Conservation (phyloP, 2,329 filamentous ascomycete genomes). For the Penicillium glabrum region DNA sequence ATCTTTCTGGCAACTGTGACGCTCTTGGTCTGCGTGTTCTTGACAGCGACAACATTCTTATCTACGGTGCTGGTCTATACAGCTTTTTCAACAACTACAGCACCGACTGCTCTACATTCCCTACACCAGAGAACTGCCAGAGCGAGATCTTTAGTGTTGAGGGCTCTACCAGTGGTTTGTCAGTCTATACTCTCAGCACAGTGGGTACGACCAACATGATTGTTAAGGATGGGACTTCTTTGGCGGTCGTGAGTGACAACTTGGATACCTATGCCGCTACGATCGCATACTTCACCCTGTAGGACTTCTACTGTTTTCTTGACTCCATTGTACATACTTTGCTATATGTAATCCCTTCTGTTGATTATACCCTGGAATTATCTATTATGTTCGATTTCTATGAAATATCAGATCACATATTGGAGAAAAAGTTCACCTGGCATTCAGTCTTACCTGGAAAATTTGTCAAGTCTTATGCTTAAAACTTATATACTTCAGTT, state of each 20-base stretch:
- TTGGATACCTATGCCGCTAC: slow-evolving; percentile 46
- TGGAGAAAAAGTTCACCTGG: neutral
- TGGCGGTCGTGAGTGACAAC: slow-evolving; percentile 50
- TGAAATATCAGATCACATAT: neutral
- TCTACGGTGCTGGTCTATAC: slow-evolving; percentile 56
- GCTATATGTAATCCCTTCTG: neutral
- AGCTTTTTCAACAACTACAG: slow-evolving; percentile 57
- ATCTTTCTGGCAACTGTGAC: slow-evolving; percentile 35
- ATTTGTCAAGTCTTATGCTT: neutral
- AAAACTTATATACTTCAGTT: neutral
- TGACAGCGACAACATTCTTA: slow-evolving; percentile 42
- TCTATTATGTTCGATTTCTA: neutral
- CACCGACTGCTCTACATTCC: slow-evolving; percentile 42
- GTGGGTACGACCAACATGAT: slow-evolving; percentile 49
- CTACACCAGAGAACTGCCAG: slow-evolving; percentile 47
- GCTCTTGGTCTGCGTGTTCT: slow-evolving; percentile 53
- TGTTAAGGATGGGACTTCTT: slow-evolving; percentile 42
- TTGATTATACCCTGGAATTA: neutral
- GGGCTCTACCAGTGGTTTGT: slow-evolving; percentile 29
- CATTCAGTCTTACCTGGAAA: too few species aligned
- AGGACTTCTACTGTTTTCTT: neutral
- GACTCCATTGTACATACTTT: slow-evolving; percentile 1
- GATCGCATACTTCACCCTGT: slow-evolving; percentile 41
- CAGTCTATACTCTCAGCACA: slow-evolving; percentile 51
- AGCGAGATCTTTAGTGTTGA: slow-evolving; percentile 51